Base-by-base conservation (phyloP, 164 flowering plant species). In the Buxus sempervirens region DNA sequence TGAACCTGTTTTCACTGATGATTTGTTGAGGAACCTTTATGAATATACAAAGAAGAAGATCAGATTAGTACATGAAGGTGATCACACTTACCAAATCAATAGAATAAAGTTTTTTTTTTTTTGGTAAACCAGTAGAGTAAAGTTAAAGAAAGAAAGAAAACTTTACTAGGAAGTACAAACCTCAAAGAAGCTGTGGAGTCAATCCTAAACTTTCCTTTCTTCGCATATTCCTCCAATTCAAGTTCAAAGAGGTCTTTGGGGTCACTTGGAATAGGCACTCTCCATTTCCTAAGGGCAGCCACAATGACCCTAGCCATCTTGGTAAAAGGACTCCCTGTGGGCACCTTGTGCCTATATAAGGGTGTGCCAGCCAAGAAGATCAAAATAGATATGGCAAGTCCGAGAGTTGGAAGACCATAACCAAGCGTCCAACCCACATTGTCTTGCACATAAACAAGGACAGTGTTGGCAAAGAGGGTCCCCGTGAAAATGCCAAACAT, bases 371-470 rank as follows among this genome's bases (percentile, higher is more conserved):
- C 72, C 41, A 84, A 27, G 73, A 90, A 90, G 16, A 88, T 78
- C 0, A 49, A 0, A 0, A 88, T 74, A 0, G 96, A 82, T 13
- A 88, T 67, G 0, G 72, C 77, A 12, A 90, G 84, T 16, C 90
- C 89, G 15, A 82, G 54, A 0, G 87, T 79, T 0, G 96, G 91
- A 48, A 90, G 84, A 18, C 82, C 91, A 64, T 84, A 86, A 1
- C 93, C 93, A 5, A 86, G 59, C 0, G 82, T 60, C 93, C 96
- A 90, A 0, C 96, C 93, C 25, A 90, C 87, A 62, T 85, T 90
- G 76, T 88, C 96, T 69, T 90, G 96, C n/a, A 88, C 74, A 70
- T 81, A 86, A 0, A 90, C 96, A 8, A 90, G 81, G n/a, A 86
- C 68, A 0, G 93, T 83, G 81, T 83, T 83, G 28, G 96, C 96